These are phyloP conservation scores for Stygiomarasmius scandens DNA, from an alignment of 1,284 basidiomycete genomes.

Conservation along the genomic window DNA sequence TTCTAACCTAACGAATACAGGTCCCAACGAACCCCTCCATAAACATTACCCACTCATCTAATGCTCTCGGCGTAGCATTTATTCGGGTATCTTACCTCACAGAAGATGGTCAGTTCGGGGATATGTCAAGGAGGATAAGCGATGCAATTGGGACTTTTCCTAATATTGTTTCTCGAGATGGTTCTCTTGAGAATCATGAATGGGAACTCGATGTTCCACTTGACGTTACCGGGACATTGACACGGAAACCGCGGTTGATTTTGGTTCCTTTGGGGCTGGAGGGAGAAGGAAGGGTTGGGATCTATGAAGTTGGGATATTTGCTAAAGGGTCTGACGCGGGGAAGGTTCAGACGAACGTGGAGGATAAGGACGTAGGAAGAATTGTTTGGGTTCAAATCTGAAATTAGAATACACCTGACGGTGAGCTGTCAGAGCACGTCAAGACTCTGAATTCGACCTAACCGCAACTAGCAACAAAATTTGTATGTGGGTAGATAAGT, in stretches of 20 bases:
- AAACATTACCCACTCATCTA: slow-evolving; percentile 50
- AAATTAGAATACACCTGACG: no score
- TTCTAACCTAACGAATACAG: no score
- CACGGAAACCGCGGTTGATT: not conserved
- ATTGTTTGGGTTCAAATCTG: not conserved
- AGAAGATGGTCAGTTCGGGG: slow-evolving; percentile 25
- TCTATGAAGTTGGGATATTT: not conserved
- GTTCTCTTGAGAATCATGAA: slow-evolving; percentile 19
- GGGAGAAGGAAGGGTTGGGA: not conserved
- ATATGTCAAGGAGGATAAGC: slow-evolving; percentile 39
- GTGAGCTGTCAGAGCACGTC: no score
- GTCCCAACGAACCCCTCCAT: slow-evolving; percentile 49
- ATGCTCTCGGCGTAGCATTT: slow-evolving; percentile 46
- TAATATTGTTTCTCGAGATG: slow-evolving; percentile 28
- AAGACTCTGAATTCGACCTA: no score
- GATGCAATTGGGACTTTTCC: slow-evolving; percentile 46
- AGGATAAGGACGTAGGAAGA: not conserved
- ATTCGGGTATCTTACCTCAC: slow-evolving; percentile 41
- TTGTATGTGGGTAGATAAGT: no score
- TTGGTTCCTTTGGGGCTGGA: not conserved
- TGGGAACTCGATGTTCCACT: slow-evolving; percentile 29
- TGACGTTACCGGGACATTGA: not conserved
- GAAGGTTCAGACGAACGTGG: not conserved
- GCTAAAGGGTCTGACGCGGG: not conserved
- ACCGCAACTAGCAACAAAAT: no score